These are phyloP conservation scores for Aspergillus glaucus DNA, from an alignment of 2,329 filamentous ascomycete genomes.

Conservation along the genomic window DNA sequence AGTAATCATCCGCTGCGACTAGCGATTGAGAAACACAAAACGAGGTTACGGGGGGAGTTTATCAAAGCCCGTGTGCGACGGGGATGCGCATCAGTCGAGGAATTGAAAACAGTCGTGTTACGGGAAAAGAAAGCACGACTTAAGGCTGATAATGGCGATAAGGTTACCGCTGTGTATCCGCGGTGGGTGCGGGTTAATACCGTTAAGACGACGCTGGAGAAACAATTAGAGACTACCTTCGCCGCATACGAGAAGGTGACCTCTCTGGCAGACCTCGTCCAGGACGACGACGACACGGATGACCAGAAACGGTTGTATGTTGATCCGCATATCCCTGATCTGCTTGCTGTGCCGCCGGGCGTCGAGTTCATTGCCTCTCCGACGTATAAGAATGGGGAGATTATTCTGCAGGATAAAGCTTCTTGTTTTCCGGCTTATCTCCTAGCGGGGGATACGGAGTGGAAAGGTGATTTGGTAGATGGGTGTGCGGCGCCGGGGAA, in stretches of 20 bases:
- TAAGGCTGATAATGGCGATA: slow-evolving; percentile 30
- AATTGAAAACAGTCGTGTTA: slow-evolving; percentile 44
- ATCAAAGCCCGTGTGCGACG: slow-evolving; percentile 69
- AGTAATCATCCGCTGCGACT: slow-evolving; percentile 69
- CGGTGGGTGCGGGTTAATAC: slow-evolving; percentile 89
- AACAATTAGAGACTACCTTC: slow-evolving; percentile 72
- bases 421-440: slow-evolving; percentile 94
- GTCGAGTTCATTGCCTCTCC: slow-evolving; percentile 65
- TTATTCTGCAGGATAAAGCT: slow-evolving; percentile 94
- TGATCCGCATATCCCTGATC: slow-evolving; percentile 76
- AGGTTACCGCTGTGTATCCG: slow-evolving; percentile 51
- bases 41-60: slow-evolving; percentile 72
- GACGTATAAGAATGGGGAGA: slow-evolving; percentile 67
- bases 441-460: slow-evolving; percentile 53
- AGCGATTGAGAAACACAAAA: slow-evolving; percentile 73
- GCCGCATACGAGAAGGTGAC: slow-evolving; percentile 52
- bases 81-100: slow-evolving; percentile 62
- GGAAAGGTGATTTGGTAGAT: slow-evolving; percentile 70
- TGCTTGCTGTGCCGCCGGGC: slow-evolving; percentile 69
- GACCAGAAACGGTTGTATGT: slow-evolving; percentile 49
- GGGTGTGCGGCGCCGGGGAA: slow-evolving; percentile 93
- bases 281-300: slow-evolving; percentile 19
- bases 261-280: slow-evolving; percentile 53
- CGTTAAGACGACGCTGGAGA: slow-evolving; percentile 62
- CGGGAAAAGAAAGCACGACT: slow-evolving; percentile 39